Base-by-base conservation (phyloP, 1,139 yeast species). In the Suhomyces atakaporum region DNA sequence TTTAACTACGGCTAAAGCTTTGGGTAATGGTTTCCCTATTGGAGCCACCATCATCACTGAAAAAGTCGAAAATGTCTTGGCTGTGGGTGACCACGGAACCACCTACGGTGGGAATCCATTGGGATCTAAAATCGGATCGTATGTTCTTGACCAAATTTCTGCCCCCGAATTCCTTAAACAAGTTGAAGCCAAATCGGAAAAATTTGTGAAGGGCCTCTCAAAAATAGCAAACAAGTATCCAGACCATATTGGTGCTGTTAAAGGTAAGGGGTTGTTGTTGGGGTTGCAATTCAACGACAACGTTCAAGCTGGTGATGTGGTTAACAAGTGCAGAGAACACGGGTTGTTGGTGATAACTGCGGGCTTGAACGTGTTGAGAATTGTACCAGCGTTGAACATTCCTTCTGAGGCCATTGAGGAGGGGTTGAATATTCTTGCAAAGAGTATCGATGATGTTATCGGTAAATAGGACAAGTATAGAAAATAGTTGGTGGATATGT, bases 71-170 rank as follows among this genome's bases (percentile, higher is more conserved):
- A 61, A 69, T 10, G 79, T 72, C 2, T 69, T 92, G 49, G 72
- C 79, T 42, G 92, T 87, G 13, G 98, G 98, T 38, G 98, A 92
- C 57, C 98, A 92, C 58, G 98, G 98, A 35, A 90, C 97, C 4
- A 92, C 98, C 0, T 92, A 85, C 57, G 98, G 98, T 45, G 98
- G 98, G 36, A 92, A 92, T 60, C 97, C 98, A 33, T 69, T 92
- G 44, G 98, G 90, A 2, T 73, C 94, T 27, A 79, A 90, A 44
- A 77, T 92, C 37, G 96, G 92, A 5, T 70, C 75, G 32, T 82
- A 81, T 53, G 95, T 90, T 13, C 66, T 92, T 22, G 80, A 75
- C 34, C 76, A 79, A 48, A 73, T 92, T 31, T 73, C 89, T 9
- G 65, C 82, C 36, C 63, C 72, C 3, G 73, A 68, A 16, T 82